phyloP scores from a whole-genome alignment of 176 grass and related monocot species.

The Aegilops umbellulata region DNA sequence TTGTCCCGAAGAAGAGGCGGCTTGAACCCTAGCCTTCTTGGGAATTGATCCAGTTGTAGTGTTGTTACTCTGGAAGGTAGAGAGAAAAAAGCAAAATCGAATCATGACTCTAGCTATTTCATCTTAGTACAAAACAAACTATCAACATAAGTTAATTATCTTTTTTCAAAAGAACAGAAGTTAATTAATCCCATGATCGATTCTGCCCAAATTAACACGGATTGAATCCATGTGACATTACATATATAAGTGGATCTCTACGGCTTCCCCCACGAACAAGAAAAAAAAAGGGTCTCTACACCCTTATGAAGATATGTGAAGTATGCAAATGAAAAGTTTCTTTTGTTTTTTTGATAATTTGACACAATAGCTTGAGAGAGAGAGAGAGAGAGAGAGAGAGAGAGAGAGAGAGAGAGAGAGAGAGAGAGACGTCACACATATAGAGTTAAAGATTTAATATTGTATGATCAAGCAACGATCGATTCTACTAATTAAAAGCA shows the following conservation, averaged over 20 bases:
- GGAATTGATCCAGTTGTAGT: conserved; percentile 56
- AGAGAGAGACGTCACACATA: background rate
- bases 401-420: no score
- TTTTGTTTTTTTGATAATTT: background rate
- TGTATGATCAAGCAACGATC: background rate
- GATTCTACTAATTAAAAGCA: background rate
- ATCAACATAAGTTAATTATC: background rate
- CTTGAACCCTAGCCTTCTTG: conserved; percentile 94
- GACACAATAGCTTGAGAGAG: background rate
- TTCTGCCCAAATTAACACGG: background rate
- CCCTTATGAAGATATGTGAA: background rate
- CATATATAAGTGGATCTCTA: conserved; percentile 26
- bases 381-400: no score
- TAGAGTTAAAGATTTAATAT: background rate
- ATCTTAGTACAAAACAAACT: conserved; percentile 9
- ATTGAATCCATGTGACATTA: background rate
- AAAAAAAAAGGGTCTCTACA: background rate
- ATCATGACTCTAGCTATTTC: conserved; percentile 15
- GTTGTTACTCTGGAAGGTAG: conserved; percentile 68
- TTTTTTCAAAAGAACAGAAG: no score
- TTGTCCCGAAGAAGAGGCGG: conserved; percentile 58
- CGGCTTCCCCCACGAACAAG: background rate
- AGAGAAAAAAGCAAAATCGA: conserved; percentile 15
- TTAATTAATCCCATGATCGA: conserved; percentile 25
- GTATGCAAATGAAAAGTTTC: conserved; percentile 16